phyloP scores from a whole-genome alignment of 352 stramenopile genomes.

The Plasmopara halstedii region DNA sequence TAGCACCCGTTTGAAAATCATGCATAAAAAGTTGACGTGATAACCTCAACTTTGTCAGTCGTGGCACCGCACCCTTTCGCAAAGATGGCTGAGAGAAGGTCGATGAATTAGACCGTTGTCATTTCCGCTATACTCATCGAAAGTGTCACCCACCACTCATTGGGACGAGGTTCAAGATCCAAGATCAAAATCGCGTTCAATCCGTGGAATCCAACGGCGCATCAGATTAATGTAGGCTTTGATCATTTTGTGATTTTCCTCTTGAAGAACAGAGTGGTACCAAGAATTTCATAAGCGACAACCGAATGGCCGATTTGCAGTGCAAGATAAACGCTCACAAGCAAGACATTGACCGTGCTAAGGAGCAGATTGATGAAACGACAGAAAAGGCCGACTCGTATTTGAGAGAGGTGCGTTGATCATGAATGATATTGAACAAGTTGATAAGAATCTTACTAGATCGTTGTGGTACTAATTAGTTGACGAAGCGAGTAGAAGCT shows the following conservation, averaged over 20 bases:
- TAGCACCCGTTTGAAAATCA: too few species aligned
- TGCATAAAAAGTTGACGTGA: too few species aligned
- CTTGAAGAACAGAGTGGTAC: slow-evolving; percentile 8
- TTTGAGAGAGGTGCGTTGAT: slow-evolving; percentile 33
- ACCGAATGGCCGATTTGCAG: slow-evolving; percentile 2
- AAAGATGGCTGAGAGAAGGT: too few species aligned
- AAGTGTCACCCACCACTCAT: neutral
- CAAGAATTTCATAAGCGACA: neutral
- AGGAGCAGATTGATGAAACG: slow-evolving; percentile 43
- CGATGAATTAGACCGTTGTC: too few species aligned
- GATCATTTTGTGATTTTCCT: slow-evolving; percentile 23
- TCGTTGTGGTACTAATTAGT: slow-evolving; percentile 12
- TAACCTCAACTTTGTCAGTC: too few species aligned
- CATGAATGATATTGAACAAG: too few species aligned
- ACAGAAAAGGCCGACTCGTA: slow-evolving; percentile 49
- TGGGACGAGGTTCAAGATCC: neutral
- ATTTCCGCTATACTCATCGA: too few species aligned
- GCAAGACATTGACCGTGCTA: slow-evolving; percentile 33
- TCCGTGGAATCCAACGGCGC: neutral
- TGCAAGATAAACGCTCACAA: slow-evolving; percentile 35
- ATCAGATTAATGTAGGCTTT: neutral
- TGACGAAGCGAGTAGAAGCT: slow-evolving; percentile 48
- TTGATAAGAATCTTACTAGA: neutral
- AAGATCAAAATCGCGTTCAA: neutral
- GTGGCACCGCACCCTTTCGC: too few species aligned